Conservation (phyloP, 225 moss, liverwort and hornwort genomes). For the Lunularia cruciata region DNA sequence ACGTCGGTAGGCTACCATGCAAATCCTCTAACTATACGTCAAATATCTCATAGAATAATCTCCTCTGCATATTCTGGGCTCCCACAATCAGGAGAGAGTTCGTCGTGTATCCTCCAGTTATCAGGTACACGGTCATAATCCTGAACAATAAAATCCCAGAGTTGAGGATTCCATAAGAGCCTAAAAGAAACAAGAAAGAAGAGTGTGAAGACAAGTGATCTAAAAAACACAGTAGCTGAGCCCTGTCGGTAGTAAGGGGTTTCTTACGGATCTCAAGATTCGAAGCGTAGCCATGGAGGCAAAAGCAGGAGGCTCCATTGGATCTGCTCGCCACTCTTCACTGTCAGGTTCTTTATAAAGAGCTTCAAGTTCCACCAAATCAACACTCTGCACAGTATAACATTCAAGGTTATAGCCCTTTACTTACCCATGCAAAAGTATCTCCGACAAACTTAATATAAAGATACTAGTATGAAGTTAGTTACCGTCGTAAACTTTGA, state of each 20-base stretch:
- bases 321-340: constrained; percentile 65
- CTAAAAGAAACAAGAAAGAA: background rate
- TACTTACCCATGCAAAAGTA: too few relatives aligned
- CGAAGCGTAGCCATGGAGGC: constrained; percentile 58
- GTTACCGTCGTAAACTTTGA: too few relatives aligned
- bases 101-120: constrained; percentile 60
- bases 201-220: background rate
- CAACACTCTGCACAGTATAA: constrained; percentile 55
- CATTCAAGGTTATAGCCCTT: background rate
- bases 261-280: constrained; percentile 51
- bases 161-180: background rate
- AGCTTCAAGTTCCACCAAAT: constrained; percentile 76
- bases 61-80: constrained; percentile 68
- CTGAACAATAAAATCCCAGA: constrained; percentile 32
- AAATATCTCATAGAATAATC: constrained; percentile 66
- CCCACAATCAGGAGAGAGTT: constrained; percentile 63
- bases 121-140: constrained; percentile 63
- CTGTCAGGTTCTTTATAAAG: constrained; percentile 56
- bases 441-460: too few relatives aligned
- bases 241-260: background rate
- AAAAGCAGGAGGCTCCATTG: constrained; percentile 78
- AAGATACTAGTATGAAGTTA: too few relatives aligned
- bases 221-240: background rate
- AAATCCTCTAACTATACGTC: too few relatives aligned
- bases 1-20: too few relatives aligned